phyloP scores from a whole-genome alignment of 2,329 filamentous ascomycete species.

The Fusarium bactridioides region DNA sequence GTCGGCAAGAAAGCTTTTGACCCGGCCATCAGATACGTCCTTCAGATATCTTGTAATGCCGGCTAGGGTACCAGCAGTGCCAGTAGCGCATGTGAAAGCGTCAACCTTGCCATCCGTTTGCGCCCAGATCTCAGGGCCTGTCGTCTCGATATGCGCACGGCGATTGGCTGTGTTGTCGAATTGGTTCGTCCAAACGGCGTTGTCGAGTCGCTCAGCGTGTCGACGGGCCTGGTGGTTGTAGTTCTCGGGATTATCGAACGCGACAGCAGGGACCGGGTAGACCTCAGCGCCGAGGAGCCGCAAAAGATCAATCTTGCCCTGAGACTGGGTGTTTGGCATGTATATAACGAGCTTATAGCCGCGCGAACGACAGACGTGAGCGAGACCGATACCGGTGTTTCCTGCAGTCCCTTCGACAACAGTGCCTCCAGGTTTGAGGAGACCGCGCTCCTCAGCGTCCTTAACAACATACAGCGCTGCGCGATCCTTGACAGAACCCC shows the following conservation, averaged over 20 bases:
- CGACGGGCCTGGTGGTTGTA: slow-evolving; percentile 96
- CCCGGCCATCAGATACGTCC: slow-evolving; percentile 76
- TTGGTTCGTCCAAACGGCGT: slow-evolving; percentile 98
- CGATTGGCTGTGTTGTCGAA: slow-evolving; percentile 97
- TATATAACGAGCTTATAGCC: slow-evolving; percentile 98
- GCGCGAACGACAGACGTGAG: slow-evolving; percentile 90
- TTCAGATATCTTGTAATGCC: slow-evolving; percentile 91
- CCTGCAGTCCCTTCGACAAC: slow-evolving; percentile 97
- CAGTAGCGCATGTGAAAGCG: slow-evolving; percentile 94
- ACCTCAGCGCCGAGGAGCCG: slow-evolving; percentile 93
- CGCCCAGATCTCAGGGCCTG: slow-evolving; percentile 95
- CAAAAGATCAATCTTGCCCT: slow-evolving; percentile 95
- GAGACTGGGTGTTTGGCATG: slow-evolving; percentile 99
- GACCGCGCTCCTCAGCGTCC: slow-evolving; percentile 88
- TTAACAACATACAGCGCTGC: slow-evolving; percentile 93
- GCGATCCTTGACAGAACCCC: slow-evolving; percentile 94
- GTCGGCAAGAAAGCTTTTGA: slow-evolving; percentile 91
- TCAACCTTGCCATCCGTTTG: slow-evolving; percentile 88
- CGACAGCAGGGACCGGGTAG: slow-evolving; percentile 92
- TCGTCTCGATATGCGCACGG: slow-evolving; percentile 94
- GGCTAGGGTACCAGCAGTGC: slow-evolving; percentile 90
- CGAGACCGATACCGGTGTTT: slow-evolving; percentile 97
- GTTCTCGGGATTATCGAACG: slow-evolving; percentile 93
- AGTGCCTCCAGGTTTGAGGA: slow-evolving; percentile 85
- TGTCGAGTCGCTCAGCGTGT: slow-evolving; percentile 85